Base-by-base conservation (phyloP, 23 red algal species). In the Cyanidiococcus yangmingshanensis region DNA sequence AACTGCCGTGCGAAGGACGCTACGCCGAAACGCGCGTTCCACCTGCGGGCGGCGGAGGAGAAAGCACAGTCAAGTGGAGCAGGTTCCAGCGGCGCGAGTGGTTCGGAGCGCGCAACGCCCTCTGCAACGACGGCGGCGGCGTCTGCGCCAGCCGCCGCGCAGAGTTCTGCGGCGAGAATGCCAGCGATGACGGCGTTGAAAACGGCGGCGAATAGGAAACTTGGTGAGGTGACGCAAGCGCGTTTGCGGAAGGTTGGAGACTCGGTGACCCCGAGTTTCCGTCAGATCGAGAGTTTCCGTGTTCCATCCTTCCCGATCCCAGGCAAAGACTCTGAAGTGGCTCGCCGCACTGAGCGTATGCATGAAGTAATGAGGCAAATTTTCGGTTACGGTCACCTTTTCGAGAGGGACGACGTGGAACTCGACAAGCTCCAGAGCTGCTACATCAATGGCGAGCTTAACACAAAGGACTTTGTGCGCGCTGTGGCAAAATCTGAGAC, bases 301-400 rank as follows among this genome's bases (percentile, higher is more conserved):
- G 63, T 71, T 25, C 63, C 63, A 35, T 2, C 63, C 12, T 71
- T 27, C 27, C 32, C 63, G 63, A 35, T 71, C 3, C 63, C 63
- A 2, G 63, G 63, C 16, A 25, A 35, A 35, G 63, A 71, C 27
- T 7, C 7, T 7, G 63, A 71, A 35, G 63, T 71, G 63, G 3
- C n/a, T 35, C 63, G 32, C n/a, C 63, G 63, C 63, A 71, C 63
- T 12, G 63, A 71, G 63, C 63, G 63, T 35, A 25, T 71, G n/a
- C 32, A 71, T 29, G 7, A 3, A 7, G 32, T 71, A 12, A 7
- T 71, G 63, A 12, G 63, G 3, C 82, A 87, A 38, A 84, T 92
- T n/a, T 74, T 92, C 24, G 89, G 84, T 41, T 87, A 92, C 50
- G 89, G 83, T 30, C 74, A 92, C 67, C 38, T 92, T 3, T 87